These are phyloP conservation scores for Puccinia polysora DNA, from an alignment of 1,284 basidiomycete species.

Conservation along the genomic window DNA sequence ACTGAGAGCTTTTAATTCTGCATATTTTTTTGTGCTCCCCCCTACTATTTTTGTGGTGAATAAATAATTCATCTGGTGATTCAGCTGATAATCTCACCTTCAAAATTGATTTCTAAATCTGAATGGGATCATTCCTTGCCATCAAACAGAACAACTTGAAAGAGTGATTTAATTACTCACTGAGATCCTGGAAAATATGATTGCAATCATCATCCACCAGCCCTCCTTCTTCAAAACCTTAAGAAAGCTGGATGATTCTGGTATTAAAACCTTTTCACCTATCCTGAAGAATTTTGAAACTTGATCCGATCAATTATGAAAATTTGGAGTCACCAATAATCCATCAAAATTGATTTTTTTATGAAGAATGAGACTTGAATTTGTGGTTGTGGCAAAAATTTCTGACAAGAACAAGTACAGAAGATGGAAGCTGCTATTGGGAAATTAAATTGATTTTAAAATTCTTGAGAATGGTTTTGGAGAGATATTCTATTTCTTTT, in stretches of 20 bases:
- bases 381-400: background rate
- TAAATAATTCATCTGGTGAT: conserved; percentile 84
- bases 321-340: conserved; percentile 87
- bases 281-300: conserved; percentile 74
- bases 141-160: conserved; percentile 41
- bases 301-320: conserved; percentile 96
- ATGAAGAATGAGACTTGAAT: conserved; percentile 82
- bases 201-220: conserved; percentile 63
- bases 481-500: conserved; percentile 48
- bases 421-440: background rate
- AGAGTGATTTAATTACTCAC: conserved; percentile 44
- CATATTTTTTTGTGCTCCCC: too few relatives aligned
- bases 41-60: conserved; percentile 90
- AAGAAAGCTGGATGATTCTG: conserved; percentile 72
- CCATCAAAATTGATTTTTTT: conserved; percentile 84
- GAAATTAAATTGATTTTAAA: background rate
- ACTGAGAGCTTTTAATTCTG: too few relatives aligned
- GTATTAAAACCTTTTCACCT: conserved; percentile 96
- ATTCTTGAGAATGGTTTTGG: background rate
- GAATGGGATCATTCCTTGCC: conserved; percentile 21
- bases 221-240: conserved; percentile 72
- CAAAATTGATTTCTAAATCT: conserved; percentile 90
- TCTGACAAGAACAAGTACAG: background rate
- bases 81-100: conserved; percentile 83
- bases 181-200: conserved; percentile 64